phyloP scores from a whole-genome alignment of 495 filamentous ascomycete species.

The Terfezia boudieri region DNA sequence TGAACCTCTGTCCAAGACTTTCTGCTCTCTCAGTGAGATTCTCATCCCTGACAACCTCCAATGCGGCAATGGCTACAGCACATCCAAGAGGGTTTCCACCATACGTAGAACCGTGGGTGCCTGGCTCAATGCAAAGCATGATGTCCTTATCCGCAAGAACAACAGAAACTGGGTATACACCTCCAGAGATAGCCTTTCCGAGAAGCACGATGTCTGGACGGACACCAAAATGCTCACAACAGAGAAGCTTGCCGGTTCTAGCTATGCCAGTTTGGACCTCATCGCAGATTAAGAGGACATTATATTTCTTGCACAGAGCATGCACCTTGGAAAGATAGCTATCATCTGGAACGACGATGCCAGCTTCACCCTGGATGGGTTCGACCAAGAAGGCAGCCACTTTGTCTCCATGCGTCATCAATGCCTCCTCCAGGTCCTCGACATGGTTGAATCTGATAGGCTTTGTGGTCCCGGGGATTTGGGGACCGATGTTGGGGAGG shows the following conservation, averaged over 20 bases:
- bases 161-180: slow-evolving; percentile 95
- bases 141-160: slow-evolving; percentile 76
- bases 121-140: slow-evolving; percentile 94
- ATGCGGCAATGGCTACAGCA: slow-evolving; percentile 85
- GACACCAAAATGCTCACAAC: slow-evolving; percentile 82
- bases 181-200: slow-evolving; percentile 92
- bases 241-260: slow-evolving; percentile 78
- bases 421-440: slow-evolving; percentile 51
- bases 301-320: slow-evolving; percentile 75
- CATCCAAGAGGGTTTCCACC: slow-evolving; percentile 95
- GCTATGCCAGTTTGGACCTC: slow-evolving; percentile 98
- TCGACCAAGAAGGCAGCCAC: slow-evolving; percentile 90
- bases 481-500: slow-evolving; percentile 64
- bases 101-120: slow-evolving; percentile 92
- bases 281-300: slow-evolving; percentile 86
- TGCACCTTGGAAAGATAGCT: slow-evolving; percentile 67
- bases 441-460: slow-evolving; percentile 70
- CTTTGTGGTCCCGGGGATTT: slow-evolving; percentile 52
- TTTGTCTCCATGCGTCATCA: slow-evolving; percentile 59
- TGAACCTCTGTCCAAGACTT: slow-evolving; percentile 60
- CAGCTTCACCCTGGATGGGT: slow-evolving; percentile 94
- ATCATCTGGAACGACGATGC: slow-evolving; percentile 84
- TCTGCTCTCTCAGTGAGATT: slow-evolving; percentile 64
- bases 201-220: slow-evolving; percentile 87
- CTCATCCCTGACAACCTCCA: slow-evolving; percentile 86